phyloP scores from a whole-genome alignment of 2,329 filamentous ascomycete genomes.

The Alternaria sp. region DNA sequence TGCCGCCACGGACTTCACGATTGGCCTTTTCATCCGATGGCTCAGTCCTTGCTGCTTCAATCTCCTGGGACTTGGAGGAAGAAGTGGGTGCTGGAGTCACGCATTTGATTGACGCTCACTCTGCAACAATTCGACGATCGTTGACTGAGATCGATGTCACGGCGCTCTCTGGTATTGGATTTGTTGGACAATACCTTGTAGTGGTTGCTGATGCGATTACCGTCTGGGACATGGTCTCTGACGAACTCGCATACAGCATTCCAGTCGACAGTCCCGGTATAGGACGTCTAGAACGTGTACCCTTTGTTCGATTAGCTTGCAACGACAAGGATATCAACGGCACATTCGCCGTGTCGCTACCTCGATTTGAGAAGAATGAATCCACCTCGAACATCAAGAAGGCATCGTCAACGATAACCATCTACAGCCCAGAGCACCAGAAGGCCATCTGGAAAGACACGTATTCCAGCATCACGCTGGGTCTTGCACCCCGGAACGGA shows the following conservation, averaged over 20 bases:
- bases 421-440: constrained; percentile 71
- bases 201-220: constrained; percentile 75
- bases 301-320: constrained; percentile 70
- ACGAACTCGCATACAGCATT: constrained; percentile 74
- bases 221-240: constrained; percentile 85
- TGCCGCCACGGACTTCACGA: constrained; percentile 64
- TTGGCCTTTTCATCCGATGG: constrained; percentile 72
- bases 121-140: constrained; percentile 71
- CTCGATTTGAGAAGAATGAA: constrained; percentile 48
- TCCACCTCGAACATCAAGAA: constrained; percentile 51
- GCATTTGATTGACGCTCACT: constrained; percentile 77
- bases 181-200: constrained; percentile 77
- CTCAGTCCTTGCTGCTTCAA: constrained; percentile 47
- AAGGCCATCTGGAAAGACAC: constrained; percentile 67
- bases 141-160: constrained; percentile 73
- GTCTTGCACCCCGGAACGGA: constrained; percentile 70
- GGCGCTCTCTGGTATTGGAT: constrained; percentile 71
- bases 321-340: constrained; percentile 69
- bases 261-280: constrained; percentile 56
- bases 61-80: constrained; percentile 46
- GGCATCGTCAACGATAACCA: constrained; percentile 60
- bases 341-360: constrained; percentile 55
- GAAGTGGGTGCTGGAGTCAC: constrained; percentile 65
- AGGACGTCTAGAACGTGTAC: constrained; percentile 50
- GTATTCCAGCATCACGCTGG: constrained; percentile 66